phyloP scores from a whole-genome alignment of 805 yeast species.

The Pichia cephalocereana region DNA sequence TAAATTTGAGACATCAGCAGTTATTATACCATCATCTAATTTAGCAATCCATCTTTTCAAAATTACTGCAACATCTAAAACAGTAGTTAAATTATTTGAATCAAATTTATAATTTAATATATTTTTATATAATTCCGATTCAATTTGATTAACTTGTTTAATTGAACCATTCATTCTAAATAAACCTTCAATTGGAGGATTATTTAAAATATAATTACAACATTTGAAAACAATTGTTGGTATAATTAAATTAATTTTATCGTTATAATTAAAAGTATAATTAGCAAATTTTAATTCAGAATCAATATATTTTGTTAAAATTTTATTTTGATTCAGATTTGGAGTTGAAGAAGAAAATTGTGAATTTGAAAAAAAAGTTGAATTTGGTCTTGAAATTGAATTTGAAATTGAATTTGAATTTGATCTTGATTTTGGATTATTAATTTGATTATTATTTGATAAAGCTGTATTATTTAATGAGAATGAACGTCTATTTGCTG shows the following conservation, averaged over 20 bases:
- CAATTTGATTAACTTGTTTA: slow-evolving; percentile 25
- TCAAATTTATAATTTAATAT: slow-evolving; percentile 13
- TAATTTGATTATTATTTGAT: not conserved
- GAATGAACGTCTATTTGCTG: slow-evolving; percentile 2
- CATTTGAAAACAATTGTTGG: slow-evolving; percentile 27
- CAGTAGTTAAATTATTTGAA: slow-evolving; percentile 12
- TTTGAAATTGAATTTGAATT: no score
- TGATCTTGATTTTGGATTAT: not conserved
- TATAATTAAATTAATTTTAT: slow-evolving; percentile 9
- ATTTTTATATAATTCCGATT: slow-evolving; percentile 17
- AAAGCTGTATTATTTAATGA: not conserved
- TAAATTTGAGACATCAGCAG: slow-evolving; percentile 14
- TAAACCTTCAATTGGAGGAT: slow-evolving; percentile 26
- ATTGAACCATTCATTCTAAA: slow-evolving; percentile 30
- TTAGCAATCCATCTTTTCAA: slow-evolving; percentile 28
- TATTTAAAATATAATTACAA: slow-evolving; percentile 19
- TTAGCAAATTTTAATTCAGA: slow-evolving; percentile 17
- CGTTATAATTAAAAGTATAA: slow-evolving; percentile 5
- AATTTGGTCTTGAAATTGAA: not conserved
- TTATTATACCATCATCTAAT: slow-evolving; percentile 24
- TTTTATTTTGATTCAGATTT: not conserved
- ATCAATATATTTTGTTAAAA: slow-evolving; percentile 6
- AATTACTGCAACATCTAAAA: slow-evolving; percentile 30
- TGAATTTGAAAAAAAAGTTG: slow-evolving; percentile 6
- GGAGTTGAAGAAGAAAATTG: slow-evolving; percentile 9